Base-by-base conservation (phyloP, 495 filamentous ascomycete species). In the Penicillium riverlandense region DNA sequence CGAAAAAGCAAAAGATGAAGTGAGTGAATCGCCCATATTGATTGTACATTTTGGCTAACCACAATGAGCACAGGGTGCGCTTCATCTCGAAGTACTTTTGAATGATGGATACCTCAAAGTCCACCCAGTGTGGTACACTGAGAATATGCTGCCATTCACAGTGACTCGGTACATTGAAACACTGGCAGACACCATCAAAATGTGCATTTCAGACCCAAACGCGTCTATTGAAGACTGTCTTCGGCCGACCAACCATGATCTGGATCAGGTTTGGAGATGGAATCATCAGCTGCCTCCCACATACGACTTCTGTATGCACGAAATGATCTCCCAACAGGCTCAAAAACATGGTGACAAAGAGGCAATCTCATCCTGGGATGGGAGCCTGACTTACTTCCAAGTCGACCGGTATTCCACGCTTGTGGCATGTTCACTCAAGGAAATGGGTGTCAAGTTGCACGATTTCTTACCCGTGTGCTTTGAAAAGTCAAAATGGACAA, bases 401-500 rank as follows among this genome's bases (percentile, higher is more conserved):
- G 29, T 55, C 8, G 39, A 53, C 7, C 13, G 33, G 16, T 34
- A 38, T 2, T 38, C 50, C 11, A 38, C 13, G 27, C 32, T 37
- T 6, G 10, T 52, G 5, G 45, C 49, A 15, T 32, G 12, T 34
- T 16, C 49, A 36, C 34, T 62, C 4, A 9, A 37, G 2, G 32
- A 28, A 10, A 29, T 48, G 2, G 59, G 65, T 6, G 49, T 66
- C 37, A 58, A 55, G 34, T 54, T 65, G 9, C 71, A 67, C 28
- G 61, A 48, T 11, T 48, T 69, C 9, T 62, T 80, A 6, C 74
- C 76, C 0, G 51, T 80, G 12, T 78, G 70, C 46, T 74, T 80
- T 36, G 74, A 79, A 41, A 80, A 80, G 50, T 76, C 70, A 22
- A 61, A 55, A 41, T 72, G 70, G 72, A 11, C 22, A 59, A 53